Percentiles rank a stretch among this genome's conserved stretches.
Evolutionary conservation across 345 rosid species (phyloP).

Genomic region (Populus tremula): DNA sequence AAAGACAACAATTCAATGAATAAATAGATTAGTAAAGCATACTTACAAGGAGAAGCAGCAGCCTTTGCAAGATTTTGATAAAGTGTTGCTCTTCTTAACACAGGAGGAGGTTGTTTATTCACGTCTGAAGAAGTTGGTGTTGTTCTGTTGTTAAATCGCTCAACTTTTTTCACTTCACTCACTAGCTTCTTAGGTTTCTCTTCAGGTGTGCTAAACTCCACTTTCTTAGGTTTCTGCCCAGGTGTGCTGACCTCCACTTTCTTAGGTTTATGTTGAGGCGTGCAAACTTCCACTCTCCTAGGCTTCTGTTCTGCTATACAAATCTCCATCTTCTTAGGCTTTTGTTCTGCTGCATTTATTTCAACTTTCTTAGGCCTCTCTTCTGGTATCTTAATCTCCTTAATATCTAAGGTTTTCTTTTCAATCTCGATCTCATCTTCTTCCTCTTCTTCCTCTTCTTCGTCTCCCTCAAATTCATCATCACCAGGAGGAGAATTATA

Average conservation of each 20-base stretch:
- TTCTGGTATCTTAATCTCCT: slow-evolving; percentile 46
- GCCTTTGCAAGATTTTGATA: slow-evolving; percentile 39
- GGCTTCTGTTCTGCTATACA: slow-evolving; percentile 16
- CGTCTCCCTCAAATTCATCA: slow-evolving; percentile 30
- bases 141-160: slow-evolving; percentile 42
- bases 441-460: slow-evolving; percentile 31
- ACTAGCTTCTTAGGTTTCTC: slow-evolving; percentile 5
- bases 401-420: slow-evolving; percentile 40
- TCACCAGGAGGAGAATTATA: slow-evolving; percentile 7
- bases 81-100: slow-evolving; percentile 39
- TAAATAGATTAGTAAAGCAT: slow-evolving; percentile 4
- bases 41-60: slow-evolving; percentile 30
- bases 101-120: slow-evolving; percentile 50
- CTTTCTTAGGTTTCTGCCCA: slow-evolving; percentile 22
- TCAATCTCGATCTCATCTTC: slow-evolving; percentile 33
- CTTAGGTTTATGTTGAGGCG: too few species aligned
- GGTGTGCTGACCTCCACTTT: background rate
- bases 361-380: slow-evolving; percentile 19
- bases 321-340: slow-evolving; percentile 8
- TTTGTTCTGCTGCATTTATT: slow-evolving; percentile 17
- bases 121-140: slow-evolving; percentile 37
- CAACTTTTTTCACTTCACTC: slow-evolving; percentile 31
- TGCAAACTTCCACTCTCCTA: background rate
- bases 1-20: background rate
- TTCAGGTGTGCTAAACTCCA: too few species aligned